Conservation (phyloP, 805 yeast species). For the Blastobotrys parvus region DNA sequence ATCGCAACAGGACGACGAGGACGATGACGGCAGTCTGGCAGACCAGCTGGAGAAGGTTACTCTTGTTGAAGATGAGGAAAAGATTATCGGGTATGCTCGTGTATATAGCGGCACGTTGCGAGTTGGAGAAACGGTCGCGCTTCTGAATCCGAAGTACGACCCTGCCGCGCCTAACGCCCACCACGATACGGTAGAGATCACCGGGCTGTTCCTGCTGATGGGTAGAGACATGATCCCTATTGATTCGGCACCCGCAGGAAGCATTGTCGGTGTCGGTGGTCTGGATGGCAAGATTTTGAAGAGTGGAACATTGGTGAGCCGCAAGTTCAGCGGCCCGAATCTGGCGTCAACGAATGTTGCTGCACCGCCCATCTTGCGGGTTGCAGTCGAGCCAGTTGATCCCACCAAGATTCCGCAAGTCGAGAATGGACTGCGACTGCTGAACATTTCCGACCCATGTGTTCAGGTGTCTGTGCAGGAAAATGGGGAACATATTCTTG, state of each 20-base stretch:
- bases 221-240: slow-evolving; percentile 81
- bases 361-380: slow-evolving; percentile 87
- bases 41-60: slow-evolving; percentile 37
- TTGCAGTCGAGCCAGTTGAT: slow-evolving; percentile 90
- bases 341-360: slow-evolving; percentile 67
- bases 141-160: slow-evolving; percentile 82
- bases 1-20: slow-evolving; percentile 26
- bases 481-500: slow-evolving; percentile 85
- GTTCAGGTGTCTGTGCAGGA: slow-evolving; percentile 81
- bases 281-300: slow-evolving; percentile 74
- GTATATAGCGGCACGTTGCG: slow-evolving; percentile 76
- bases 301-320: slow-evolving; percentile 71
- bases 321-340: slow-evolving; percentile 55
- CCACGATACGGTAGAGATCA: slow-evolving; percentile 45
- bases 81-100: slow-evolving; percentile 78
- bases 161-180: slow-evolving; percentile 49
- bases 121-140: slow-evolving; percentile 65
- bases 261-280: slow-evolving; percentile 90
- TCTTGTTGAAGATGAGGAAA: slow-evolving; percentile 41
- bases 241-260: slow-evolving; percentile 84
- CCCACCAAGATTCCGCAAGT: slow-evolving; percentile 71
- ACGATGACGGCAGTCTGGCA: slow-evolving; percentile 27
- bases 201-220: slow-evolving; percentile 76
- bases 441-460: slow-evolving; percentile 90
- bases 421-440: slow-evolving; percentile 66